These are phyloP conservation scores for Hygrocybe punicea DNA, from an alignment of 768 basidiomycete species.

Conservation along the genomic window DNA sequence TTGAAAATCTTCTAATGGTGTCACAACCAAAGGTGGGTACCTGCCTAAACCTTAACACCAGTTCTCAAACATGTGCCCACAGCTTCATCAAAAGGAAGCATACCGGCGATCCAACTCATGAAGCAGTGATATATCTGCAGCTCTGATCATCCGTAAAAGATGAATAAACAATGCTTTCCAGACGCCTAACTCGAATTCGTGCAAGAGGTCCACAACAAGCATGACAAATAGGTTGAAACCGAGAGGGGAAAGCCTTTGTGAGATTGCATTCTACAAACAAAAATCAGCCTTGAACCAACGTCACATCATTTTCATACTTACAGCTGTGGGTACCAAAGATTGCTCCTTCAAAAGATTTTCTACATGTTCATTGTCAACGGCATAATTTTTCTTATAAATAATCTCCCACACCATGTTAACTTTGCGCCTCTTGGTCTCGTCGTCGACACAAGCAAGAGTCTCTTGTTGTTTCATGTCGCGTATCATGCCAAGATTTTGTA, in stretches of 20 bases:
- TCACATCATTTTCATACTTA: slow-evolving; percentile 6
- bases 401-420: slow-evolving; percentile 16
- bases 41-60: slow-evolving; percentile 3
- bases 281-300: background rate
- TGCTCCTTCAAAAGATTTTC: slow-evolving; percentile 23
- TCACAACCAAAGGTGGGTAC: slow-evolving; percentile 13
- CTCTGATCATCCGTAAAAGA: slow-evolving; percentile 14
- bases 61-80: background rate
- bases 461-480: slow-evolving; percentile 16
- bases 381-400: slow-evolving; percentile 27
- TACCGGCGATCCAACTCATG: slow-evolving; percentile 1
- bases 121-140: background rate
- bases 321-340: slow-evolving; percentile 31
- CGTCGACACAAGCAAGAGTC: slow-evolving; percentile 12
- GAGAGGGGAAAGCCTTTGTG: background rate
- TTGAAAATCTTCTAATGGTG: slow-evolving; percentile 22
- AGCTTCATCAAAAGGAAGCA: background rate
- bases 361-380: slow-evolving; percentile 25
- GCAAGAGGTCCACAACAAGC: slow-evolving; percentile 8
- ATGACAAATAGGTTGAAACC: slow-evolving; percentile 4
- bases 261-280: slow-evolving; percentile 7
- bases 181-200: slow-evolving; percentile 16
- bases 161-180: slow-evolving; percentile 28
- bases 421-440: background rate
- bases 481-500: slow-evolving; percentile 30